Percentiles rank a stretch among this genome's conserved stretches.
These are phyloP conservation scores for Dentipellis sp. DNA, from an alignment of 768 basidiomycete genomes.

Conservation along the genomic window DNA sequence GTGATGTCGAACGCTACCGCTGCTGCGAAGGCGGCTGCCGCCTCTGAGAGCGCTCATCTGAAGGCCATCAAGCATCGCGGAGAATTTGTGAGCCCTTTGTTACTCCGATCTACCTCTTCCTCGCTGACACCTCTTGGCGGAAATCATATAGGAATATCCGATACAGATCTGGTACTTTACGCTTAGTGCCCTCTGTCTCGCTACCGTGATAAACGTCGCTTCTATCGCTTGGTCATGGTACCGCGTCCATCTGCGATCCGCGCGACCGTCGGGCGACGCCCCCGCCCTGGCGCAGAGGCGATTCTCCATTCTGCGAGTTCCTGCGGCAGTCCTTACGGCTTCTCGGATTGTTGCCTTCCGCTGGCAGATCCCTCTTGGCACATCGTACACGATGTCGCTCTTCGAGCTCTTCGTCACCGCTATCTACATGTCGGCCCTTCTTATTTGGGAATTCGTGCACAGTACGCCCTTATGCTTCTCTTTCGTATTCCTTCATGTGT, in stretches of 20 bases:
- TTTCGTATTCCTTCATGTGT: neutral
- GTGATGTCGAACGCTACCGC: neutral
- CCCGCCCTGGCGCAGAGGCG: neutral
- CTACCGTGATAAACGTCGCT: conserved; percentile 9
- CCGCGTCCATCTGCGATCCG: conserved; percentile 6
- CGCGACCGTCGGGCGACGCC: neutral
- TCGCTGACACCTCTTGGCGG: neutral
- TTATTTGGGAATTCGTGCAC: conserved; percentile 21
- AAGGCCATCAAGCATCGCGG: conserved; percentile 9
- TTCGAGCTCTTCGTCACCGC: conserved; percentile 19
- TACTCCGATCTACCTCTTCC: neutral
- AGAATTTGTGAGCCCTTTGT: conserved; percentile 1
- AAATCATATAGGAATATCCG: conserved; percentile 11
- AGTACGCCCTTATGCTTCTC: conserved; percentile 15
- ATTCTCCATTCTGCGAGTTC: conserved; percentile 16
- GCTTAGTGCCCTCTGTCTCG: conserved; percentile 11
- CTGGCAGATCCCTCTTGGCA: conserved; percentile 17
- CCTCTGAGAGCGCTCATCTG: conserved; percentile 3
- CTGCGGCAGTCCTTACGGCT: conserved; percentile 18
- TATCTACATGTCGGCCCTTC: conserved; percentile 20
- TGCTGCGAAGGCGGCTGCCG: conserved; percentile 2
- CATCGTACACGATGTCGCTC: conserved; percentile 14
- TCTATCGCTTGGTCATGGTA: conserved; percentile 14
- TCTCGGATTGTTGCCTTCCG: conserved; percentile 21
- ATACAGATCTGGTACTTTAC: conserved; percentile 13